These are phyloP conservation scores for Bjerkandera adusta DNA, from an alignment of 1,284 basidiomycete genomes.

Conservation along the genomic window DNA sequence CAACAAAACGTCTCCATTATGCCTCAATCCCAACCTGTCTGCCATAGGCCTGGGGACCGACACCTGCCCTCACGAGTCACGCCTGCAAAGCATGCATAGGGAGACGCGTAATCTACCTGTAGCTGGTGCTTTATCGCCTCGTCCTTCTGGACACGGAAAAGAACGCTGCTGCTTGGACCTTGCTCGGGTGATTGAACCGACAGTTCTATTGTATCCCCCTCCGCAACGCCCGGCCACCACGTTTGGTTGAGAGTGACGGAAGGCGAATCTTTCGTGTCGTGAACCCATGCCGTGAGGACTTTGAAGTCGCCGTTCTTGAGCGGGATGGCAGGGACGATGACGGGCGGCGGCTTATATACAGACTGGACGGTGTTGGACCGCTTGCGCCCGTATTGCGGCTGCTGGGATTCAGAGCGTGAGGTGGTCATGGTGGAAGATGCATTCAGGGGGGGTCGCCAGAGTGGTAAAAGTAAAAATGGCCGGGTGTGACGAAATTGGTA, in stretches of 20 bases:
- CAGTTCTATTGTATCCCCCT: slow-evolving; percentile 69
- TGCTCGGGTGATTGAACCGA: slow-evolving; percentile 39
- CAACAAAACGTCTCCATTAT: slow-evolving; percentile 65
- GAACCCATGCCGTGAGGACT: slow-evolving; percentile 68
- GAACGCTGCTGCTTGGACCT: slow-evolving; percentile 42
- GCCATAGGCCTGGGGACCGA: slow-evolving; percentile 70
- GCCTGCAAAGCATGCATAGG: slow-evolving; percentile 2
- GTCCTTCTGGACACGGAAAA: slow-evolving; percentile 69
- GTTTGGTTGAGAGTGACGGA: slow-evolving; percentile 66
- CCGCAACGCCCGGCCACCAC: slow-evolving; percentile 71
- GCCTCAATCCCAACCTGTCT: slow-evolving; percentile 66
- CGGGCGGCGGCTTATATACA: slow-evolving; percentile 39
- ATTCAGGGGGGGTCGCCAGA: too few species aligned
- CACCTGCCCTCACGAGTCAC: slow-evolving; percentile 42
- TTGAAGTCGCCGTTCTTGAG: slow-evolving; percentile 61
- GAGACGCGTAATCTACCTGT: slow-evolving; percentile 43
- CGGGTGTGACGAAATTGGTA: too few species aligned
- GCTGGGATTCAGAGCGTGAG: slow-evolving; percentile 61
- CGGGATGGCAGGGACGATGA: slow-evolving; percentile 31
- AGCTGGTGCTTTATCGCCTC: slow-evolving; percentile 56
- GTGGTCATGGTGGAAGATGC: slow-evolving; percentile 54
- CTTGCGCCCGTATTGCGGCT: slow-evolving; percentile 51
- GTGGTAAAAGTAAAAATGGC: neutral
- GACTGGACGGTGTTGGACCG: slow-evolving; percentile 75
- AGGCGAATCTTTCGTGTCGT: slow-evolving; percentile 60